phyloP scores from a whole-genome alignment of 2,329 filamentous ascomycete genomes.

The Alternaria sp. region DNA sequence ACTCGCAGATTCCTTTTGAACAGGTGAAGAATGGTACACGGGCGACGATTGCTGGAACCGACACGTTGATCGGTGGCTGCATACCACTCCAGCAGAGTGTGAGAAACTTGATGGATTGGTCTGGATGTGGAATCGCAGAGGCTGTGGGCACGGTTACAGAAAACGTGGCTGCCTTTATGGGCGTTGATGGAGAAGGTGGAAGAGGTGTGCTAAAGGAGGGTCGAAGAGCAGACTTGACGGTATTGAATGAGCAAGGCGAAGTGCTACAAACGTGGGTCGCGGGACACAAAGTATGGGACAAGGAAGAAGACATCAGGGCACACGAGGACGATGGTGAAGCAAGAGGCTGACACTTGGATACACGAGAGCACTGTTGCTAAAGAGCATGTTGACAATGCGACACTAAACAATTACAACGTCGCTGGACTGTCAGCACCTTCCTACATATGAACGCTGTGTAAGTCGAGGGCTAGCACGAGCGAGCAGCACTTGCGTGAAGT shows the following conservation, averaged over 20 bases:
- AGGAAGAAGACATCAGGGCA: slow-evolving; percentile 33
- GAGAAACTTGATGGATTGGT: slow-evolving; percentile 56
- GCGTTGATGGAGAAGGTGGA: slow-evolving; percentile 51
- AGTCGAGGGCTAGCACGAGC: neutral
- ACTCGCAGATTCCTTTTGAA: slow-evolving; percentile 58
- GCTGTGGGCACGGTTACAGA: slow-evolving; percentile 59
- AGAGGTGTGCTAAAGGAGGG: slow-evolving; percentile 53
- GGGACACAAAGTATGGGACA: slow-evolving; percentile 57
- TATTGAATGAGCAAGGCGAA: slow-evolving; percentile 54
- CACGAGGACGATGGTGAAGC: slow-evolving; percentile 41
- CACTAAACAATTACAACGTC: neutral
- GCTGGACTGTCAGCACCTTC: neutral
- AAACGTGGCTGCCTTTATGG: slow-evolving; percentile 60
- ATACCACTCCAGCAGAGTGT: slow-evolving; percentile 60
- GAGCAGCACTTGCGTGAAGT: neutral
- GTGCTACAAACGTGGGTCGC: slow-evolving; percentile 60
- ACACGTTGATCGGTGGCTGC: slow-evolving; percentile 62
- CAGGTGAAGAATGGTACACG: slow-evolving; percentile 58
- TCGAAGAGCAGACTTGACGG: slow-evolving; percentile 57
- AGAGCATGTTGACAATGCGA: neutral
- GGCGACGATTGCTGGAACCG: slow-evolving; percentile 60
- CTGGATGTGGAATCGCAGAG: slow-evolving; percentile 55
- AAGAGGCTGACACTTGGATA: slow-evolving; percentile 16
- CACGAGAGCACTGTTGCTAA: neutral
- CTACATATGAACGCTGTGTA: neutral